Evolutionary conservation across 352 stramenopile species (phyloP).

Genomic region (Peronospora belbahrii): DNA sequence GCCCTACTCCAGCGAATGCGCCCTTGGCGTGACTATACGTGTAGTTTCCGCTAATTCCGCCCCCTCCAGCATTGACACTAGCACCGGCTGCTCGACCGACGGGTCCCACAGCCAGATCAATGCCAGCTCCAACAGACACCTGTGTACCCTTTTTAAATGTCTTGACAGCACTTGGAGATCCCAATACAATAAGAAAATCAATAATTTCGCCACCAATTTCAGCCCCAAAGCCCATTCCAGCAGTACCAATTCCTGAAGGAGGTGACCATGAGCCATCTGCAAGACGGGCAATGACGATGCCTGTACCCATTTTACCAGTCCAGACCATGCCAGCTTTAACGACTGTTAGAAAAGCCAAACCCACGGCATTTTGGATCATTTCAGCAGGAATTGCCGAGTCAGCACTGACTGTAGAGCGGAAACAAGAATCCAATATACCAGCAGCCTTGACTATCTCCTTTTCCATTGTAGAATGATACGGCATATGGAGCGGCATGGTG

Average conservation of each 20-base stretch:
- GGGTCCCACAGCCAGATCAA: constrained; percentile 71
- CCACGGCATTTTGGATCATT: constrained; percentile 65
- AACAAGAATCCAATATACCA: constrained; percentile 81
- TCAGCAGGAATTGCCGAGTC: constrained; percentile 75
- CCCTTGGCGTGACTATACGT: constrained; percentile 84
- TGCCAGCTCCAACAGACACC: constrained; percentile 62
- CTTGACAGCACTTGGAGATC: constrained; percentile 57
- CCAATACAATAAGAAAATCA: constrained; percentile 86
- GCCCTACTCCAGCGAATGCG: constrained; percentile 62
- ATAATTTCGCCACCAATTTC: constrained; percentile 83
- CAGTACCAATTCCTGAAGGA: constrained; percentile 75
- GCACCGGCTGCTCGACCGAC: constrained; percentile 59
- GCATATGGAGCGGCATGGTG: constrained; percentile 76
- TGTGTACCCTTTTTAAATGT: constrained; percentile 83
- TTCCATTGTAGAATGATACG: constrained; percentile 82
- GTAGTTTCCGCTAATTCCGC: constrained; percentile 76
- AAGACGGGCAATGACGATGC: constrained; percentile 72
- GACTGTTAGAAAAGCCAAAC: constrained; percentile 81
- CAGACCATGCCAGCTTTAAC: constrained; percentile 81
- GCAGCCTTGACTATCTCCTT: constrained; percentile 79
- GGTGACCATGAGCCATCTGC: constrained; percentile 78
- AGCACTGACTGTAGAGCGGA: constrained; percentile 59
- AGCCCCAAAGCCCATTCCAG: constrained; percentile 71
- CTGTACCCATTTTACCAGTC: constrained; percentile 78
- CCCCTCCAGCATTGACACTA: constrained; percentile 70